Percentiles rank a stretch among this genome's conserved stretches.
These are phyloP conservation scores for Tephrocybe sp. DNA, from an alignment of 768 basidiomycete genomes.

Conservation along the genomic window DNA sequence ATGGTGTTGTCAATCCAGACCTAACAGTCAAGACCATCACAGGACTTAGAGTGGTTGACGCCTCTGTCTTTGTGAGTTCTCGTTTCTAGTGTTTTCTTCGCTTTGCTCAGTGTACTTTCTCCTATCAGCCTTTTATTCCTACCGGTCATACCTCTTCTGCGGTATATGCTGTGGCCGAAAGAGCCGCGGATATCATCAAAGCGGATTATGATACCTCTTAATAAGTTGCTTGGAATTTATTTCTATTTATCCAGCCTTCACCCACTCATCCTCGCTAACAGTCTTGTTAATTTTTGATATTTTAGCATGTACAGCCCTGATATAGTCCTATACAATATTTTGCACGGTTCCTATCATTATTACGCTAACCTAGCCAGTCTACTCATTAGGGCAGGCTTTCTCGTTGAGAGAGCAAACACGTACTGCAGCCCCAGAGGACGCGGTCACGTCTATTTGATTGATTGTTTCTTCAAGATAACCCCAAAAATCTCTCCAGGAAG, in stretches of 20 bases:
- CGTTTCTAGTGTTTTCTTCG: background rate
- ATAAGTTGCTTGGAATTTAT: background rate
- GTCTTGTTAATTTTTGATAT: too few species aligned
- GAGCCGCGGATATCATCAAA: constrained; percentile 23
- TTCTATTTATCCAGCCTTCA: background rate
- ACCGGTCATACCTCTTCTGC: constrained; percentile 18
- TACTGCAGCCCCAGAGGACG: too few species aligned
- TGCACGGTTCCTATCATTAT: too few species aligned
- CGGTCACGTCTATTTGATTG: background rate
- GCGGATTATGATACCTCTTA: background rate
- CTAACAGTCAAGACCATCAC: constrained; percentile 25
- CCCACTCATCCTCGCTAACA: background rate
- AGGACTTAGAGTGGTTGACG: constrained; percentile 31
- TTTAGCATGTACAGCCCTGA: too few species aligned
- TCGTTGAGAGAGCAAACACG: too few species aligned
- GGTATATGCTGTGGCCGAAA: constrained; percentile 20
- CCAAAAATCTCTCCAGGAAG: constrained; percentile 5
- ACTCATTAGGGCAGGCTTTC: too few species aligned
- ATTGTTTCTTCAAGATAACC: background rate
- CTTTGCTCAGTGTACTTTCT: background rate
- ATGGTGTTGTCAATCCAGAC: constrained; percentile 30
- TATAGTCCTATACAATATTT: too few species aligned
- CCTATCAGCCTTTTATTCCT: constrained; percentile 18
- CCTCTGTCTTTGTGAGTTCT: constrained; percentile 21
- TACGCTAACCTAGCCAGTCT: too few species aligned